Conservation (phyloP, 2,329 filamentous ascomycete genomes). For the Neurospora sp. region DNA sequence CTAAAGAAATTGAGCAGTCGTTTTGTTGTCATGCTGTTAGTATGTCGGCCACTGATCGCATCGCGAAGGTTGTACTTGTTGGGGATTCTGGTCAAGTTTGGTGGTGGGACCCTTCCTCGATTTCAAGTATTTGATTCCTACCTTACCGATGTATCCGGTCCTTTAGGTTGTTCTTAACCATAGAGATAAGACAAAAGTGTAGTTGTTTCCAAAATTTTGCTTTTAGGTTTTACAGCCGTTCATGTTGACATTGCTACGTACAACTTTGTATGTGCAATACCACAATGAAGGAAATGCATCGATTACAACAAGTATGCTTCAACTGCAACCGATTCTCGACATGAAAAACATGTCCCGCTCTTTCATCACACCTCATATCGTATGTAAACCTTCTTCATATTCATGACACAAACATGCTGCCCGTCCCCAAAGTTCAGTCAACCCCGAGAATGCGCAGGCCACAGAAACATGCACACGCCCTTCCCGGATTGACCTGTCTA, state of each 20-base stretch:
- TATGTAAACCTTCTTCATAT: conserved; percentile 6
- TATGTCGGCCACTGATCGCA: background rate
- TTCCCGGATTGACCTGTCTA: conserved; percentile 1
- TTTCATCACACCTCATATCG: conserved; percentile 1
- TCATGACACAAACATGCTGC: conserved; percentile 1
- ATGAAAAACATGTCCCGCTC: background rate
- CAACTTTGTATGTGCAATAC: background rate
- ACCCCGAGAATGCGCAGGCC: background rate
- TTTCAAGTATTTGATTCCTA: background rate
- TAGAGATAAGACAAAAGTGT: background rate
- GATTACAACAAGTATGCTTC: background rate
- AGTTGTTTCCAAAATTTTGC: background rate
- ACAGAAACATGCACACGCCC: background rate
- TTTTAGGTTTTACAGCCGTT: background rate
- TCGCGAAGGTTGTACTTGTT: background rate
- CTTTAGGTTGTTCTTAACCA: too few species aligned
- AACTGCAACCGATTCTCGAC: background rate
- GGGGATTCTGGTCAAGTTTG: too few species aligned
- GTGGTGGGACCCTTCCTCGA: too few species aligned
- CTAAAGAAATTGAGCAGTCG: background rate
- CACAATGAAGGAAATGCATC: background rate
- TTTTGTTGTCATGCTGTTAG: background rate
- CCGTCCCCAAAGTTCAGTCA: background rate
- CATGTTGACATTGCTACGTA: background rate
- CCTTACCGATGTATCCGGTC: background rate